Evolutionary conservation across 495 filamentous ascomycete species (phyloP).

Genomic region (Tuber borchii): DNA sequence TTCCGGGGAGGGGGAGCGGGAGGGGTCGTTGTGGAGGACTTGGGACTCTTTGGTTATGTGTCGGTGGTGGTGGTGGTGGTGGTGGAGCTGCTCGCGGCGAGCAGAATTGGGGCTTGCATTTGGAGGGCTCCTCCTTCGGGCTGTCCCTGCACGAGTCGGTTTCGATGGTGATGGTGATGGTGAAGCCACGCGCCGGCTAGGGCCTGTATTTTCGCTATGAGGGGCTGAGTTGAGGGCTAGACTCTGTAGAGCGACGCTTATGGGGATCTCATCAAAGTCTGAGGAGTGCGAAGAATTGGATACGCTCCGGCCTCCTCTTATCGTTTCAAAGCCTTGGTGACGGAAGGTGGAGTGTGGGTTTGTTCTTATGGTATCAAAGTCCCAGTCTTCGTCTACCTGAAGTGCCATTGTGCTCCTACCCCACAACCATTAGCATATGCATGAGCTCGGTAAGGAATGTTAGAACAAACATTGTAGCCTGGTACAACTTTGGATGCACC

Average conservation of each 20-base stretch:
- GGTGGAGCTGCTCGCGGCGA: not conserved
- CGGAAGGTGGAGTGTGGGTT: constrained; percentile 20
- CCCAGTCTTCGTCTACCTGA: constrained; percentile 34
- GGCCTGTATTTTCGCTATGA: constrained; percentile 30
- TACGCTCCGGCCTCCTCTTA: constrained; percentile 16
- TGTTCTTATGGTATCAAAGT: constrained; percentile 40
- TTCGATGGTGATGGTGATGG: constrained; percentile 21
- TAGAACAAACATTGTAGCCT: constrained; percentile 38
- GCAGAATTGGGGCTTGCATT: constrained; percentile 4
- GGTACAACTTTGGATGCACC: constrained; percentile 34
- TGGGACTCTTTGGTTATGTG: constrained; percentile 6
- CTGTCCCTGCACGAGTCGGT: not conserved
- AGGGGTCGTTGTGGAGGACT: not conserved
- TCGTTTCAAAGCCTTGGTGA: constrained; percentile 17
- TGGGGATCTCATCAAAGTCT: constrained; percentile 11
- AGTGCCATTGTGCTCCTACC: constrained; percentile 27
- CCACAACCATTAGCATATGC: constrained; percentile 9
- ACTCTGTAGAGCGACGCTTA: constrained; percentile 30
- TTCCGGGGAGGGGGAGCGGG: not conserved
- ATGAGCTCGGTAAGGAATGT: not conserved
- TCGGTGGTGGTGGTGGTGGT: not conserved
- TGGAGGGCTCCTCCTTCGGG: constrained; percentile 24
- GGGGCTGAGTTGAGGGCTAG: constrained; percentile 35
- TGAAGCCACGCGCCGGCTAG: constrained; percentile 20
- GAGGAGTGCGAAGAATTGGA: not conserved